These are phyloP conservation scores for Apiotrichum sp. DNA, from an alignment of 1,284 basidiomycete species.

Conservation along the genomic window DNA sequence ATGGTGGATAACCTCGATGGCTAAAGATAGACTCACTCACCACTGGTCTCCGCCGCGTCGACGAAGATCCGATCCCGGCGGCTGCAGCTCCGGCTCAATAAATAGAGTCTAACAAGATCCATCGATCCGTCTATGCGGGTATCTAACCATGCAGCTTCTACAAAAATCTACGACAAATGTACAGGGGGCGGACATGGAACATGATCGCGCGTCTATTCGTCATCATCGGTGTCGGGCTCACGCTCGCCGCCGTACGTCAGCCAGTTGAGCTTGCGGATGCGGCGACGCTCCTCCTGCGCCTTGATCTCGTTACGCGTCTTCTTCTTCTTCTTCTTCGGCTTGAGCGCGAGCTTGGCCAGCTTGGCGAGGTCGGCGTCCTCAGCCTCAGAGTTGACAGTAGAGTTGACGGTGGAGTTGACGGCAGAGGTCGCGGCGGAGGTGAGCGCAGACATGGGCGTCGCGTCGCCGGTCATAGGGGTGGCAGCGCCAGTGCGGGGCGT, in stretches of 20 bases:
- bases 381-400: constrained; percentile 21
- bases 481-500: constrained; percentile 37
- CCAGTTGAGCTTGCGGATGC: constrained; percentile 75
- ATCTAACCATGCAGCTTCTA: constrained; percentile 2
- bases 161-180: constrained; percentile 1
- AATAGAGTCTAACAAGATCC: constrained; percentile 1
- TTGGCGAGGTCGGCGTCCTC: constrained; percentile 47
- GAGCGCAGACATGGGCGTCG: constrained; percentile 30
- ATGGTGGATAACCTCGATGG: too few species aligned
- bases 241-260: constrained; percentile 64
- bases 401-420: constrained; percentile 24
- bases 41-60: too few species aligned
- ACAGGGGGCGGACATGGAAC: not conserved
- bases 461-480: constrained; percentile 42
- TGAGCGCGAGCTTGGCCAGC: constrained; percentile 39
- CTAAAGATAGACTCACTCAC: too few species aligned
- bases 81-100: too few species aligned
- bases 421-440: constrained; percentile 33
- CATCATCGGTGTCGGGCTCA: constrained; percentile 34
- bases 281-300: constrained; percentile 73
- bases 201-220: not conserved
- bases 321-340: constrained; percentile 76
- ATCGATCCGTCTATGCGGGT: not conserved
- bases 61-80: too few species aligned
- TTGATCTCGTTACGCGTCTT: constrained; percentile 83